These are phyloP conservation scores for Arabidopsis hybrid DNA, from an alignment of 441 rosid species.

Conservation along the genomic window DNA sequence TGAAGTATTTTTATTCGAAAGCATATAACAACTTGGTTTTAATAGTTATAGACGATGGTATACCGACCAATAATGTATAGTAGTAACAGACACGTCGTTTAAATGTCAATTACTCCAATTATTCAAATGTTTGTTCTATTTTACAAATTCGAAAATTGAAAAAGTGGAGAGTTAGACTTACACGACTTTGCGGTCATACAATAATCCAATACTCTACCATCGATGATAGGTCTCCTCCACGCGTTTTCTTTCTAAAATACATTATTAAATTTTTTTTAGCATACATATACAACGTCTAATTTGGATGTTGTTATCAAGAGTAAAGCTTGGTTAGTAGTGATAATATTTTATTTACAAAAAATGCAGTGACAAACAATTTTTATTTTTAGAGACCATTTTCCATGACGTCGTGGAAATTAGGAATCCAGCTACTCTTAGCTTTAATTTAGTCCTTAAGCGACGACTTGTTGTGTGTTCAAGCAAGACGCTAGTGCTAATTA, in stretches of 20 bases:
- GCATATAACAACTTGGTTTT: not conserved
- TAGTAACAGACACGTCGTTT: slow-evolving; percentile 1
- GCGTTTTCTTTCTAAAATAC: not conserved
- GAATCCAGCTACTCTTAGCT: not conserved
- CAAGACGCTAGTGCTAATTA: not conserved
- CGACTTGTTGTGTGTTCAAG: not conserved
- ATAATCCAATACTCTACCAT: slow-evolving; percentile 1
- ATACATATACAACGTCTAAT: not conserved
- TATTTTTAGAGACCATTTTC: too few species aligned
- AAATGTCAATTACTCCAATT: slow-evolving; percentile 2
- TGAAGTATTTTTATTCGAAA: not conserved
- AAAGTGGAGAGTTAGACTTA: not conserved
- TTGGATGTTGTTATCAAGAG: not conserved
- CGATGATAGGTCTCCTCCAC: not conserved
- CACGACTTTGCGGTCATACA: not conserved
- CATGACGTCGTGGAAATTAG: not conserved
- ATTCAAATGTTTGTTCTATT: not conserved
- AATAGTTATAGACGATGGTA: not conserved
- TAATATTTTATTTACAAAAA: not conserved
- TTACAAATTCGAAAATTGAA: not conserved
- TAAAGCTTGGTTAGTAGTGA: too few species aligned
- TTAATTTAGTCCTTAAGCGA: not conserved
- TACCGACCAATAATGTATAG: not conserved
- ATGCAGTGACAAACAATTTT: not conserved
- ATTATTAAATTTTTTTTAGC: not conserved